These are phyloP conservation scores for Spirogloea muscicola DNA, from an alignment of 139 green algal genomes.

Conservation along the genomic window DNA sequence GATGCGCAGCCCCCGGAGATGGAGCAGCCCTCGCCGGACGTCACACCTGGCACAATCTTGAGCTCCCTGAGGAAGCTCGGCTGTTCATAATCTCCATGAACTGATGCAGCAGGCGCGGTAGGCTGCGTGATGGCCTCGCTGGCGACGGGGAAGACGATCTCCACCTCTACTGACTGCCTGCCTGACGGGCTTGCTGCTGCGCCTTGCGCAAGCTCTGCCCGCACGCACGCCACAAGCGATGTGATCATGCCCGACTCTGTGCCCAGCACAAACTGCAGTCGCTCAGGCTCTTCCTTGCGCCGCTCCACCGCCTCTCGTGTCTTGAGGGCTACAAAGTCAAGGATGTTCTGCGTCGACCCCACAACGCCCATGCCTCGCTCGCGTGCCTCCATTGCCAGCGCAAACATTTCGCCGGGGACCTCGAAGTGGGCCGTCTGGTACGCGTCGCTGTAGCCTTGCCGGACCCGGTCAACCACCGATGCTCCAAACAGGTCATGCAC, in stretches of 20 bases:
- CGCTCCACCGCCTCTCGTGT: conserved; percentile 62
- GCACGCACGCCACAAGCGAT: conserved; percentile 84
- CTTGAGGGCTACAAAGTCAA: conserved; percentile 88
- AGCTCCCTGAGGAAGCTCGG: conserved; percentile 51
- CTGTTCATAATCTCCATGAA: neutral
- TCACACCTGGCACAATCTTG: conserved; percentile 59
- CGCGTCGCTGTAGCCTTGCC: conserved; percentile 78
- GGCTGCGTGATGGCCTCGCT: conserved; percentile 62
- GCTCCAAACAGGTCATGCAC: conserved; percentile 98
- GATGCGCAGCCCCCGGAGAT: conserved; percentile 87
- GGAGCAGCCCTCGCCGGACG: conserved; percentile 84
- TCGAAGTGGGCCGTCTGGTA: conserved; percentile 97
- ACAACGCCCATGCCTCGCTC: conserved; percentile 82
- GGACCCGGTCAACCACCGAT: conserved; percentile 59
- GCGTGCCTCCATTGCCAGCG: conserved; percentile 79
- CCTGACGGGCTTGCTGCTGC: no score
- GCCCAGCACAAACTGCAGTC: conserved; percentile 90
- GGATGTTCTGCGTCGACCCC: conserved; percentile 93
- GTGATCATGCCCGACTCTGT: conserved; percentile 98
- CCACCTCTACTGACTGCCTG: conserved; percentile 84
- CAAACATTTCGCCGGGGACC: conserved; percentile 91
- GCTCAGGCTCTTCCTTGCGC: conserved; percentile 53
- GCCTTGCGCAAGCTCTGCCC: conserved; percentile 51
- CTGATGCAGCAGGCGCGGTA: neutral
- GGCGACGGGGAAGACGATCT: conserved; percentile 95